phyloP scores from a whole-genome alignment of 2,329 filamentous ascomycete species.

The Xylariaceae sp. region DNA sequence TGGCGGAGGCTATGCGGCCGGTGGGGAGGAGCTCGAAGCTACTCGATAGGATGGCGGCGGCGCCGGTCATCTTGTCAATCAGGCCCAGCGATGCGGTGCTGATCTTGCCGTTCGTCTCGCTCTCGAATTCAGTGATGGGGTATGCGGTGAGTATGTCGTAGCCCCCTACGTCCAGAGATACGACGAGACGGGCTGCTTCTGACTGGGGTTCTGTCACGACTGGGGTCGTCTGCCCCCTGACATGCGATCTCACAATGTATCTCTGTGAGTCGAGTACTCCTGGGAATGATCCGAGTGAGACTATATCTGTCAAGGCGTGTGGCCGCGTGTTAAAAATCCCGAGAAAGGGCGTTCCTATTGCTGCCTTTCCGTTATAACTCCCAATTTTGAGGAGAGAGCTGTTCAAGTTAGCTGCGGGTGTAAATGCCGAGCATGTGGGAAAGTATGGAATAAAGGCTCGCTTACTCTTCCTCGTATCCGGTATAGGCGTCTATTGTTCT shows the following conservation, averaged over 20 bases:
- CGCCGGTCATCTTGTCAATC: conserved; percentile 83
- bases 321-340: conserved; percentile 78
- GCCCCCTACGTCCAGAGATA: conserved; percentile 58
- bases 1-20: conserved; percentile 58
- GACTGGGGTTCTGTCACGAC: conserved; percentile 42
- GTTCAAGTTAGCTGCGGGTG: neutral
- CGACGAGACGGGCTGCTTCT: conserved; percentile 48
- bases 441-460: neutral
- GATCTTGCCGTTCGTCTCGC: conserved; percentile 37
- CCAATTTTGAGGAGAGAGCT: conserved; percentile 66
- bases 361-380: conserved; percentile 63
- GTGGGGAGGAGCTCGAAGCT: conserved; percentile 49
- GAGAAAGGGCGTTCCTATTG: conserved; percentile 68
- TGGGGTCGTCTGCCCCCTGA: conserved; percentile 54
- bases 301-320: conserved; percentile 58
- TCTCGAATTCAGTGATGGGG: conserved; percentile 54
- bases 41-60: conserved; percentile 66
- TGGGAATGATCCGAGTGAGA: conserved; percentile 67
- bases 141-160: conserved; percentile 81
- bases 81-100: conserved; percentile 69
- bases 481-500: conserved; percentile 69
- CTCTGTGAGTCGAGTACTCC: conserved; percentile 53
- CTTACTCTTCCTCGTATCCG: conserved; percentile 61
- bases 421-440: neutral
- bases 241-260: conserved; percentile 72